Evolutionary conservation across 2,329 filamentous ascomycete genomes (phyloP).

Genomic region (Colletotrichum trifolii): DNA sequence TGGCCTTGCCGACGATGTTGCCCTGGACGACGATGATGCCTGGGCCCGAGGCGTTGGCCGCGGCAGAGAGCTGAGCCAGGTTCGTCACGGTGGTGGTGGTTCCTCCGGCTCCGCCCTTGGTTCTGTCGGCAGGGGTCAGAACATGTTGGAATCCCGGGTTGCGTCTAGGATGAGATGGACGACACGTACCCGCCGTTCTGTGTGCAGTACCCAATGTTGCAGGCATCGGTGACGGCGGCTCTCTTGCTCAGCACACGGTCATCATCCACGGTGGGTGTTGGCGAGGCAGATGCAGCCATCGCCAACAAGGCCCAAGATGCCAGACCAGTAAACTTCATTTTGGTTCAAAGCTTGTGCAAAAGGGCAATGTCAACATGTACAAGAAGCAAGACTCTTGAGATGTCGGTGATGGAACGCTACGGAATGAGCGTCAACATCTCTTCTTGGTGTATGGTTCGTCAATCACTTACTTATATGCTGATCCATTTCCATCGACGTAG

Average conservation of each 20-base stretch:
- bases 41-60: conserved; percentile 51
- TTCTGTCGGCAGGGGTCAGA: conserved; percentile 10
- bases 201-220: conserved; percentile 35
- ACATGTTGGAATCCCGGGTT: neutral
- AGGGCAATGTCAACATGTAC: neutral
- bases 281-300: conserved; percentile 16
- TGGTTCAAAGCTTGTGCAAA: neutral
- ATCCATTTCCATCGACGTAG: neutral
- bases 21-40: conserved; percentile 50
- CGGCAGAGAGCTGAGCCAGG: conserved; percentile 57
- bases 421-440: neutral
- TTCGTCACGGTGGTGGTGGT: conserved; percentile 57
- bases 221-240: conserved; percentile 32
- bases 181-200: conserved; percentile 34
- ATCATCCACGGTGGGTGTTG: conserved; percentile 11
- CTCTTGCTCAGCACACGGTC: conserved; percentile 23
- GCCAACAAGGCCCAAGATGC: conserved; percentile 23
- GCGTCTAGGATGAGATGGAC: neutral
- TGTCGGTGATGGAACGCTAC: neutral
- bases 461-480: conserved; percentile 11
- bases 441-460: neutral
- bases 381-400: neutral
- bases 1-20: conserved; percentile 48
- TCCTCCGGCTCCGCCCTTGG: conserved; percentile 33
- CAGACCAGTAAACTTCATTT: conserved; percentile 23